Evolutionary conservation across 1,284 basidiomycete species (phyloP).

Genomic region (Ganoderma boninense): DNA sequence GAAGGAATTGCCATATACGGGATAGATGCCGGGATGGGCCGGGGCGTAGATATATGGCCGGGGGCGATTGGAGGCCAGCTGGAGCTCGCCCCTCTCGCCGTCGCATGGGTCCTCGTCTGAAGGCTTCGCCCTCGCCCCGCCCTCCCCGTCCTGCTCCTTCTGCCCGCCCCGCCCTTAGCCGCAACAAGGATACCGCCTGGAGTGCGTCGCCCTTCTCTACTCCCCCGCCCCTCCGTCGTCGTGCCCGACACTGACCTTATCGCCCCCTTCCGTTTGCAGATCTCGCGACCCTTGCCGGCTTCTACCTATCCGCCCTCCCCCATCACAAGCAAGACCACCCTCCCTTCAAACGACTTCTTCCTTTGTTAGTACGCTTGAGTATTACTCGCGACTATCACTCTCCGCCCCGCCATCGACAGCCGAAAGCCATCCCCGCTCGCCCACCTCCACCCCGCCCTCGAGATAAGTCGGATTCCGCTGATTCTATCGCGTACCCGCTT

Average conservation of each 20-base stretch:
- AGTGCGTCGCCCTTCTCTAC: too few relatives aligned
- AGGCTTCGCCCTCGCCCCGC: constrained; percentile 33
- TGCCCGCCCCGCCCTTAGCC: constrained; percentile 60
- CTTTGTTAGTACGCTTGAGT: constrained; percentile 61
- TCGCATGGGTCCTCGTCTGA: constrained; percentile 41
- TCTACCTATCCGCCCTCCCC: constrained; percentile 59
- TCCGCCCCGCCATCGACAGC: constrained; percentile 30
- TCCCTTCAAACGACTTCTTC: constrained; percentile 38
- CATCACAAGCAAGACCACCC: constrained; percentile 37
- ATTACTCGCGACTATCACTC: constrained; percentile 39
- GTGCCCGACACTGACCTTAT: constrained; percentile 25
- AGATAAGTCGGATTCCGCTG: constrained; percentile 58
- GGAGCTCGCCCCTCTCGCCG: constrained; percentile 30
- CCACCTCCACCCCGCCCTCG: constrained; percentile 34
- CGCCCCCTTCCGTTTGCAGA: constrained; percentile 48
- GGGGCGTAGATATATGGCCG: constrained; percentile 24
- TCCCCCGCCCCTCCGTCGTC: constrained; percentile 25
- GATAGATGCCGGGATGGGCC: constrained; percentile 18
- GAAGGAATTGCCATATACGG: constrained; percentile 8
- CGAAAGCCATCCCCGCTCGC: constrained; percentile 16
- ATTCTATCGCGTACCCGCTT: constrained; percentile 57
- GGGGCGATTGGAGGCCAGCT: not conserved
- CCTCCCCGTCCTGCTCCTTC: constrained; percentile 44
- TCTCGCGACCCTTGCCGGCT: constrained; percentile 97
- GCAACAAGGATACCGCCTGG: constrained; percentile 85